phyloP scores from a whole-genome alignment of 129 eudicot genomes.

The Escallonia rubra region DNA sequence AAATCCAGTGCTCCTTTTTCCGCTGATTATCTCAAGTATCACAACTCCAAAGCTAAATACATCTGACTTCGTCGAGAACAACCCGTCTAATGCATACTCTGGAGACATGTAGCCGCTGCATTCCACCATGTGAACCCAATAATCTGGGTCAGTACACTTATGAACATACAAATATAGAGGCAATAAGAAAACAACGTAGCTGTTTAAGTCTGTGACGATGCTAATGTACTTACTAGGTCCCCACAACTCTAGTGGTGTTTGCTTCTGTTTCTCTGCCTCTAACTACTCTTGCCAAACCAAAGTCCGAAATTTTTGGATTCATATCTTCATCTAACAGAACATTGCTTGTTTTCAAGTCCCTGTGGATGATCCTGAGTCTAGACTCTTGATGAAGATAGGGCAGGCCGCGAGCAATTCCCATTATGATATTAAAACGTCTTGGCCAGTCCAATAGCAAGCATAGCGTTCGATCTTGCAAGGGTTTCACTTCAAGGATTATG shows the following conservation, averaged over 20 bases:
- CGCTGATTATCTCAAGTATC: constrained; percentile 44
- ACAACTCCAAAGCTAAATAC: constrained; percentile 55
- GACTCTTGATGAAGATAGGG: constrained; percentile 28
- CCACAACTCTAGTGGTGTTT: constrained; percentile 28
- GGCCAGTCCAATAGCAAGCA: constrained; percentile 20
- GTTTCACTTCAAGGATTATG: not conserved
- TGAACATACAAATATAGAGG: not conserved
- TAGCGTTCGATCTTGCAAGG: constrained; percentile 18
- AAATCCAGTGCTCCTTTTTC: constrained; percentile 42
- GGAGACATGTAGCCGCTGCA: constrained; percentile 50
- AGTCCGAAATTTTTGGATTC: constrained; percentile 45
- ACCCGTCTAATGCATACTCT: constrained; percentile 35
- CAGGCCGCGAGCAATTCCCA: constrained; percentile 29
- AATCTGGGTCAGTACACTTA: too few species aligned
- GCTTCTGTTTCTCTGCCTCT: constrained; percentile 37
- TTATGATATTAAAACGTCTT: constrained; percentile 29
- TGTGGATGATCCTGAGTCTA: constrained; percentile 29
- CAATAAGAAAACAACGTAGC: too few species aligned
- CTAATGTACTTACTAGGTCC: constrained; percentile 35
- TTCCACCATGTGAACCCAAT: not conserved
- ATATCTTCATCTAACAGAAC: constrained; percentile 32
- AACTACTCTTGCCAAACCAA: constrained; percentile 47
- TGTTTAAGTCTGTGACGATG: not conserved
- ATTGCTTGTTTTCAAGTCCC: constrained; percentile 41
- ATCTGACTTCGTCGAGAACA: constrained; percentile 38